These are phyloP conservation scores for Hydnum rufescens DNA, from an alignment of 768 basidiomycete species.

Conservation along the genomic window DNA sequence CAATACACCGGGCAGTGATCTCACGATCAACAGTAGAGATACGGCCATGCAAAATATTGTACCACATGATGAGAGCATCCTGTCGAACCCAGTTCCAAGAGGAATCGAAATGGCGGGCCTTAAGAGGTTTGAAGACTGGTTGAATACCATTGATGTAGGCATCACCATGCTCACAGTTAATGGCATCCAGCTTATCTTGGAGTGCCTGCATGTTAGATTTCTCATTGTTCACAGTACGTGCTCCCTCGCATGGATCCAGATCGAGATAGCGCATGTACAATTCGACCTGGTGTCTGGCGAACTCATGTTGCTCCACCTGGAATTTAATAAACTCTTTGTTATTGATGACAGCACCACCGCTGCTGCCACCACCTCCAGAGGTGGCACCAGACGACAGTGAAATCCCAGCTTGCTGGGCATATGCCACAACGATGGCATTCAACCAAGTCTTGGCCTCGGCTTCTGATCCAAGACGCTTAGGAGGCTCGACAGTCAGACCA, in stretches of 20 bases:
- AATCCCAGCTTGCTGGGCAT: conserved; percentile 80
- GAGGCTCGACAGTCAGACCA: conserved; percentile 80
- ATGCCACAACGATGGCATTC: conserved; percentile 61
- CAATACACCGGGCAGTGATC: conserved; percentile 91
- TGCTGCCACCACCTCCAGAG: conserved; percentile 36
- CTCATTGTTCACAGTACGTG: conserved; percentile 73
- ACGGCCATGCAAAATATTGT: conserved; percentile 93
- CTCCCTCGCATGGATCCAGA: conserved; percentile 81
- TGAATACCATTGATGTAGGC: conserved; percentile 86
- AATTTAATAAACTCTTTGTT: conserved; percentile 97
- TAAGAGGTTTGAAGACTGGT: conserved; percentile 83
- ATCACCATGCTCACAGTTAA: conserved; percentile 84
- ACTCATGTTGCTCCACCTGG: conserved; percentile 80
- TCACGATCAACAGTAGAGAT: conserved; percentile 89
- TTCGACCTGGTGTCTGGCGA: conserved; percentile 84
- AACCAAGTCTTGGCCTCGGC: conserved; percentile 87
- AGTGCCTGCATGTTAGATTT: conserved; percentile 51
- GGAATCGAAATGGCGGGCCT: conserved; percentile 95
- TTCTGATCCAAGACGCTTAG: conserved; percentile 83
- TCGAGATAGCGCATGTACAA: conserved; percentile 93
- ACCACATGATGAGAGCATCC: conserved; percentile 90
- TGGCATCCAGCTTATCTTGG: conserved; percentile 74
- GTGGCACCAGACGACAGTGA: conserved; percentile 50
- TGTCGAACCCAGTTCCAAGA: conserved; percentile 99
- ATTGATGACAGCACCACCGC: conserved; percentile 79